A percentile compares a stretch with the other conserved stretches of the same genome.
These are phyloP conservation scores for Flaveria bidentis DNA, from an alignment of 129 eudicot species.

Conservation along the genomic window DNA sequence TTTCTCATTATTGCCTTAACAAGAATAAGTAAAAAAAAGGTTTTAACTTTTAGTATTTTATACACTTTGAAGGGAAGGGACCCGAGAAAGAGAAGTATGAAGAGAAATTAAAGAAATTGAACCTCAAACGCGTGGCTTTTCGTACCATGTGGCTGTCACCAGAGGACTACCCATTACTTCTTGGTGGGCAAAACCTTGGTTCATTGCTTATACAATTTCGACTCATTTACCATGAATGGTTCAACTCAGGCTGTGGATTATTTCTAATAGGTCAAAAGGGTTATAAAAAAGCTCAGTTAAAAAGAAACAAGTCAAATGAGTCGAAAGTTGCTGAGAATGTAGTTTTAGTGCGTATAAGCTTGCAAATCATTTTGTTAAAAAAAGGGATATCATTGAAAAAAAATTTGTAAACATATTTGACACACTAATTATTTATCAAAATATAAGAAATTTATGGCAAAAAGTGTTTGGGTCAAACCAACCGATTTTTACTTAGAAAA, in stretches of 20 bases:
- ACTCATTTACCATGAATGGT: background rate
- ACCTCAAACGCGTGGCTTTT: constrained; percentile 84
- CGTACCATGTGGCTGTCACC: constrained; percentile 95
- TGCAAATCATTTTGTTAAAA: background rate
- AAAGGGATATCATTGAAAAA: background rate
- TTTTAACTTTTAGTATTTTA: constrained; percentile 18
- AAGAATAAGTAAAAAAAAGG: background rate
- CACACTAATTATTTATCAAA: background rate
- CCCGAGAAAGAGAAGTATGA: constrained; percentile 91
- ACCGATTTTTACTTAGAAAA: background rate
- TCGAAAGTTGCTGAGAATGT: background rate
- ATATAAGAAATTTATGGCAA: background rate
- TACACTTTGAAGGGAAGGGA: constrained; percentile 71
- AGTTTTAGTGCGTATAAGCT: background rate
- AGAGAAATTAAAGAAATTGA: constrained; percentile 67
- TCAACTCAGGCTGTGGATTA: background rate
- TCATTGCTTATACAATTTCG: background rate
- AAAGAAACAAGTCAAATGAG: background rate
- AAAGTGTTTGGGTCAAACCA: background rate
- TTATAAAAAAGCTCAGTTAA: background rate
- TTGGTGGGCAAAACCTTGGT: constrained; percentile 51
- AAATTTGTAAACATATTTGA: background rate
- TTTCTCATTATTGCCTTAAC: constrained; percentile 1
- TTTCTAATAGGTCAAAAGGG: background rate
- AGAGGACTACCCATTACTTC: constrained; percentile 94